Conservation (phyloP, 352 stramenopile species). For the Ophiocytium majus region DNA sequence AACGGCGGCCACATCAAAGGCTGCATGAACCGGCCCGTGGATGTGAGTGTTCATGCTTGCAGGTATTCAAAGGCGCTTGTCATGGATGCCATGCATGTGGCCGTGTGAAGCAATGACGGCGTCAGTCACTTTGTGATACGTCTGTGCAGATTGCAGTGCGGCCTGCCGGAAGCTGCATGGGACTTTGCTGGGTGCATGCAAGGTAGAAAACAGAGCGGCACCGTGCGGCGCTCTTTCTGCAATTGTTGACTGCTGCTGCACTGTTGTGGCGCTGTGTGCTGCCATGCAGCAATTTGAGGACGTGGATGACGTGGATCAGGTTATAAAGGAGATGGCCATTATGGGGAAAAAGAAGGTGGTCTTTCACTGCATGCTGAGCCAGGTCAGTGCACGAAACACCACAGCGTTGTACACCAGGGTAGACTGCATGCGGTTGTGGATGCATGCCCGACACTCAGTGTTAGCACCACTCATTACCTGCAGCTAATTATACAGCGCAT, state of each 20-base stretch:
- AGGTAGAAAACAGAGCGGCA: not conserved
- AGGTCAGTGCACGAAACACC: not conserved
- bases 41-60: not conserved
- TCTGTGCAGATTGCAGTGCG: no score
- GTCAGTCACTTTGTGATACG: no score
- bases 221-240: not conserved
- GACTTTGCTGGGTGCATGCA: not conserved
- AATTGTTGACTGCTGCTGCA: not conserved
- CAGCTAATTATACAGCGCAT: not conserved
- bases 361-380: constrained; percentile 21
- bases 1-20: constrained; percentile 2
- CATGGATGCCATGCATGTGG: not conserved
- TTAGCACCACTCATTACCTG: no score
- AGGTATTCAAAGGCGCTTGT: not conserved
- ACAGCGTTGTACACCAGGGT: not conserved
- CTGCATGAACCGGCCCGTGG: not conserved
- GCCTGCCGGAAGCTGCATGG: not conserved
- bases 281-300: constrained; percentile 5
- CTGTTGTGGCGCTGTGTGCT: not conserved
- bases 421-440: not conserved
- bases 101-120: no score
- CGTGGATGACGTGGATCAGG: constrained; percentile 13
- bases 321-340: not conserved
- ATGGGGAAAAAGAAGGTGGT: not conserved
- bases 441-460: not conserved